These are phyloP conservation scores for Plectranthus barbatus DNA, from an alignment of 257 asterid genomes.

Conservation along the genomic window DNA sequence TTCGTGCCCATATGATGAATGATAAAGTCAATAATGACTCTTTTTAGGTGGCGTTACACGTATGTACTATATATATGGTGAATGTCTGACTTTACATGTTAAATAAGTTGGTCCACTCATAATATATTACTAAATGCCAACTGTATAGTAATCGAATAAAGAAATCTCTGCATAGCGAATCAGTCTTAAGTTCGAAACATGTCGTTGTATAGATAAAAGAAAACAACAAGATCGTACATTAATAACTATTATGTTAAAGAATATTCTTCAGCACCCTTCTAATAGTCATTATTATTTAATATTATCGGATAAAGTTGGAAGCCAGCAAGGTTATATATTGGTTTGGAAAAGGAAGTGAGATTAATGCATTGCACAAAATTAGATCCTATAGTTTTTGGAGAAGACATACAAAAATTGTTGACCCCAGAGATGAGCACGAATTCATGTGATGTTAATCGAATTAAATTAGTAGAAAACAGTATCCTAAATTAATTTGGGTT, in stretches of 20 bases:
- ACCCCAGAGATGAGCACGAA: constrained; percentile 14
- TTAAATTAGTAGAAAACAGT: constrained; percentile 3
- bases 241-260: background rate
- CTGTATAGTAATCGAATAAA: background rate
- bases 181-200: background rate
- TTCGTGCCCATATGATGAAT: too few relatives aligned
- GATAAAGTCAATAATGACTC: too few relatives aligned
- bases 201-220: background rate
- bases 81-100: background rate
- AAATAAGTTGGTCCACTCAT: background rate
- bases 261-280: constrained; percentile 1
- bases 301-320: constrained; percentile 13
- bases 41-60: too few relatives aligned
- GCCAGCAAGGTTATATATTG: background rate
- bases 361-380: constrained; percentile 5
- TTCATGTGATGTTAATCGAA: constrained; percentile 9
- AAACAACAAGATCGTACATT: background rate
- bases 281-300: constrained; percentile 2
- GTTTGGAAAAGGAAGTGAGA: too few relatives aligned
- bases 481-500: too few relatives aligned
- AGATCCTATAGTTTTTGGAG: background rate
- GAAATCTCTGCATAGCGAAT: background rate
- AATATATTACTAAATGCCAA: background rate
- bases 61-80: too few relatives aligned
- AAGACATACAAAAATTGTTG: constrained; percentile 13